These are phyloP conservation scores for Chamaenerion angustifolium DNA, from an alignment of 345 rosid genomes.

Conservation along the genomic window DNA sequence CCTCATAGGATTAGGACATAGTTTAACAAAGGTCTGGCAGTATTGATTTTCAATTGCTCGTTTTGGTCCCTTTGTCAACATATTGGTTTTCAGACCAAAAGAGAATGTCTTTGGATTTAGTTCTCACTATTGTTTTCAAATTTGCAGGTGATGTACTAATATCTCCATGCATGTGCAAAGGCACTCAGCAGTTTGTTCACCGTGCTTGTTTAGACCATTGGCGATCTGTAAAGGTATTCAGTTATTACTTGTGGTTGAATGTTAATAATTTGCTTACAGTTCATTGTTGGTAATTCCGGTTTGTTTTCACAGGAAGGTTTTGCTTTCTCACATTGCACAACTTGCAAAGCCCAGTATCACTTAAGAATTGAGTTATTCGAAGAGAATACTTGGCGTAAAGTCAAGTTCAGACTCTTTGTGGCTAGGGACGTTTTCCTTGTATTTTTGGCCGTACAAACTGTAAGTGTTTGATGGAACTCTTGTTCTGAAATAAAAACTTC, in stretches of 20 bases:
- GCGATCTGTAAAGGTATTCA: slow-evolving; percentile 59
- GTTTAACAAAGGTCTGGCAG: no score
- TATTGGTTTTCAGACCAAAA: no score
- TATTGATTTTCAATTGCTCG: no score
- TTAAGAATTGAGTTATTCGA: slow-evolving; percentile 57
- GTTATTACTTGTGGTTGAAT: background rate
- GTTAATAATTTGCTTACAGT: background rate
- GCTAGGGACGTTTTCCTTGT: slow-evolving; percentile 88
- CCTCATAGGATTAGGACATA: no score
- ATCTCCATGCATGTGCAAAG: slow-evolving; percentile 98
- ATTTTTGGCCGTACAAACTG: slow-evolving; percentile 81
- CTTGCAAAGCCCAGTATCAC: slow-evolving; percentile 84
- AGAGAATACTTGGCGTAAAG: slow-evolving; percentile 78
- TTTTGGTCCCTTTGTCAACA: no score
- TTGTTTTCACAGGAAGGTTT: slow-evolving; percentile 58
- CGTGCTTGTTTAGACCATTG: slow-evolving; percentile 82
- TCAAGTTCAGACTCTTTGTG: slow-evolving; percentile 84
- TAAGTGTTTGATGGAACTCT: slow-evolving; percentile 15
- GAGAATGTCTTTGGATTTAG: no score
- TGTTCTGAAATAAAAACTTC: background rate
- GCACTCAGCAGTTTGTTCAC: slow-evolving; percentile 84
- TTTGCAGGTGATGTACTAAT: slow-evolving; percentile 71
- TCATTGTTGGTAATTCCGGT: background rate
- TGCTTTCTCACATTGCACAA: slow-evolving; percentile 90
- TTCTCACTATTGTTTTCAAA: slow-evolving; percentile 3